These are phyloP conservation scores for Lactarius sp. DNA, from an alignment of 768 basidiomycete genomes.

Conservation along the genomic window DNA sequence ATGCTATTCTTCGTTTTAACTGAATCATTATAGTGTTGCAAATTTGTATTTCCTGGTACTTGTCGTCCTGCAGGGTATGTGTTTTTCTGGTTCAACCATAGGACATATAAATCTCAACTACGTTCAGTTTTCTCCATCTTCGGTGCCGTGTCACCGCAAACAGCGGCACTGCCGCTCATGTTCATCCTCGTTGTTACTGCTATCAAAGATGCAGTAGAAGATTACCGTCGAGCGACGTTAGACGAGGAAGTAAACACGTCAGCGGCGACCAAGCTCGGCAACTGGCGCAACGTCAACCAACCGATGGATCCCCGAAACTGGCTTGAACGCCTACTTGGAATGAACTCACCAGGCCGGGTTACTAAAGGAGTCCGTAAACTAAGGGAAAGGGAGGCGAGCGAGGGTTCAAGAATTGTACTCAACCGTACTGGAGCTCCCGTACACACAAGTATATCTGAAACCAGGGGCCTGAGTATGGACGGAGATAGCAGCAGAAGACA, in stretches of 20 bases:
- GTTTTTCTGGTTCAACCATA: neutral
- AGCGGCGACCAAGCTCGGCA: constrained; percentile 81
- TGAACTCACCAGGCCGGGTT: constrained; percentile 69
- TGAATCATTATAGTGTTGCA: constrained; percentile 52
- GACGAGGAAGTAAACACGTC: constrained; percentile 96
- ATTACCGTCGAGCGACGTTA: constrained; percentile 81
- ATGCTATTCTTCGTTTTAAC: constrained; percentile 6
- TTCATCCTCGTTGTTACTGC: constrained; percentile 88
- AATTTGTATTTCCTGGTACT: constrained; percentile 88
- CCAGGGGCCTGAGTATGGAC: constrained; percentile 23
- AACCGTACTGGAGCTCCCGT: constrained; percentile 37
- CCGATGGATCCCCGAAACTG: constrained; percentile 70
- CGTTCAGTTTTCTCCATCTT: constrained; percentile 80
- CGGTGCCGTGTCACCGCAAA: constrained; percentile 76
- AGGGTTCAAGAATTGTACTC: constrained; percentile 59
- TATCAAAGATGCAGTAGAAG: constrained; percentile 94
- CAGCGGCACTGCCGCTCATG: constrained; percentile 78
- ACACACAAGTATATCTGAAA: constrained; percentile 33
- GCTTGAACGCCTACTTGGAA: constrained; percentile 65
- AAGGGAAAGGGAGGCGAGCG: constrained; percentile 70
- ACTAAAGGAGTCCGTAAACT: constrained; percentile 83
- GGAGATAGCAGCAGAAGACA: constrained; percentile 15
- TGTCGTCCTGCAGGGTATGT: constrained; percentile 71
- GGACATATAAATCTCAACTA: constrained; percentile 19
- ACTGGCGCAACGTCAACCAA: constrained; percentile 90